Evolutionary conservation across 1,139 yeast genomes (phyloP).

Genomic region (Suzukiozyma palmioleophila): DNA sequence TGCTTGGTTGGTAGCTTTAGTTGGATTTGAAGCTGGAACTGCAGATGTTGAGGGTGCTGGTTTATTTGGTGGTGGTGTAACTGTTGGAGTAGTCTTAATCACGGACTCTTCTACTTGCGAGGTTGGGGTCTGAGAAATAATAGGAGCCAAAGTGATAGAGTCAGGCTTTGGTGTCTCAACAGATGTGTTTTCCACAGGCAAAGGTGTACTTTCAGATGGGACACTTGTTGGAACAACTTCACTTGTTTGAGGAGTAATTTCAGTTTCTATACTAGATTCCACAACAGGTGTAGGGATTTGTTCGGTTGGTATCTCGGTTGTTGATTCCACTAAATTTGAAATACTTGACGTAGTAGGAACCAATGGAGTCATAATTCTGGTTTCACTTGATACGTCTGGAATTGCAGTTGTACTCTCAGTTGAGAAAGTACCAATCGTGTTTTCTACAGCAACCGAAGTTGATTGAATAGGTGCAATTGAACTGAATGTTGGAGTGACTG

Average conservation of each 20-base stretch:
- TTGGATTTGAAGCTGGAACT: slow-evolving; percentile 3
- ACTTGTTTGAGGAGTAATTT: no score
- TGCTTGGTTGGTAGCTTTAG: slow-evolving; percentile 7
- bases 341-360: not conserved
- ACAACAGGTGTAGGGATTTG: not conserved
- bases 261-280: no score
- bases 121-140: not conserved
- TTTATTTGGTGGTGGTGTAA: not conserved
- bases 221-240: no score
- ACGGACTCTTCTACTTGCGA: not conserved
- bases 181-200: no score
- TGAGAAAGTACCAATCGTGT: slow-evolving; percentile 1
- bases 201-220: no score
- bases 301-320: not conserved
- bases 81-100: not conserved
- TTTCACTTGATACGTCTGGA: not conserved
- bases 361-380: not conserved
- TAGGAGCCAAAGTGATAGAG: not conserved
- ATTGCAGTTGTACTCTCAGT: not conserved
- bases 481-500: slow-evolving; percentile 5
- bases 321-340: not conserved
- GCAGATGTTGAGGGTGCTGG: slow-evolving; percentile 4
- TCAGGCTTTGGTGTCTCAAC: no score
- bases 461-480: slow-evolving; percentile 4
- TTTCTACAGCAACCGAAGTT: slow-evolving; percentile 1